Conservation (phyloP, 2,329 filamentous ascomycete genomes). For the Nigrospora oryzae region DNA sequence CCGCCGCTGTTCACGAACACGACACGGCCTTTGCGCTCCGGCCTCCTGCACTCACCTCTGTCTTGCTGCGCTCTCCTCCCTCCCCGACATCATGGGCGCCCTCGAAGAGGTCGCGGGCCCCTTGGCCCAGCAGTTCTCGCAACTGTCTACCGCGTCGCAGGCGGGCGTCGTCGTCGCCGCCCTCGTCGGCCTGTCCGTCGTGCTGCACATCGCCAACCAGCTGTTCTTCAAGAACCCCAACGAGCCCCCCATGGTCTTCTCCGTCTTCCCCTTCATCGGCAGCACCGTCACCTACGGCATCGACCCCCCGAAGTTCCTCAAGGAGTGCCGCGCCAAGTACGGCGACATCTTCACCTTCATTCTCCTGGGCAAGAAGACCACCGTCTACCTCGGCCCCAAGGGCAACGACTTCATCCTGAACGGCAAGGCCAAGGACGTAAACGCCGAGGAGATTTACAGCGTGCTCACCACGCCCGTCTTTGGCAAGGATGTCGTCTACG, state of each 20-base stretch:
- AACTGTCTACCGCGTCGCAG: slow-evolving; percentile 39
- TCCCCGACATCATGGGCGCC: slow-evolving; percentile 39
- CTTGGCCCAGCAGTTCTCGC: slow-evolving; percentile 38
- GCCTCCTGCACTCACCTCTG: too few species aligned
- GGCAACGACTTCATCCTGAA: slow-evolving; percentile 91
- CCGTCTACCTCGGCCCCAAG: slow-evolving; percentile 71
- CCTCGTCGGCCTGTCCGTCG: slow-evolving; percentile 47
- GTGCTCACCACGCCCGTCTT: slow-evolving; percentile 67
- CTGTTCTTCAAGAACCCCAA: slow-evolving; percentile 74
- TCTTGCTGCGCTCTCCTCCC: not conserved
- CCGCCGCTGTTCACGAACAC: too few species aligned
- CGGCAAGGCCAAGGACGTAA: slow-evolving; percentile 82
- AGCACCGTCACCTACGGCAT: slow-evolving; percentile 94
- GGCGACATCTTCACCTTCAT: slow-evolving; percentile 88
- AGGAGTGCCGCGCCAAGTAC: slow-evolving; percentile 68
- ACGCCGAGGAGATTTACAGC: slow-evolving; percentile 83
- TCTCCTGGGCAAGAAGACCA: slow-evolving; percentile 81
- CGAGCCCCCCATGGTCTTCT: slow-evolving; percentile 73
- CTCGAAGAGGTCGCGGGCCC: slow-evolving; percentile 43
- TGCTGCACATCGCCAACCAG: slow-evolving; percentile 75
- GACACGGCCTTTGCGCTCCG: too few species aligned
- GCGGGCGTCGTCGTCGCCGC: slow-evolving; percentile 32
- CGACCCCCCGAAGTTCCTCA: slow-evolving; percentile 85
- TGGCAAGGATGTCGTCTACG: slow-evolving; percentile 80
- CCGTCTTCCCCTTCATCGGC: slow-evolving; percentile 76